Conservation (phyloP, 495 filamentous ascomycete species). For the Neurospora sublineolata region DNA sequence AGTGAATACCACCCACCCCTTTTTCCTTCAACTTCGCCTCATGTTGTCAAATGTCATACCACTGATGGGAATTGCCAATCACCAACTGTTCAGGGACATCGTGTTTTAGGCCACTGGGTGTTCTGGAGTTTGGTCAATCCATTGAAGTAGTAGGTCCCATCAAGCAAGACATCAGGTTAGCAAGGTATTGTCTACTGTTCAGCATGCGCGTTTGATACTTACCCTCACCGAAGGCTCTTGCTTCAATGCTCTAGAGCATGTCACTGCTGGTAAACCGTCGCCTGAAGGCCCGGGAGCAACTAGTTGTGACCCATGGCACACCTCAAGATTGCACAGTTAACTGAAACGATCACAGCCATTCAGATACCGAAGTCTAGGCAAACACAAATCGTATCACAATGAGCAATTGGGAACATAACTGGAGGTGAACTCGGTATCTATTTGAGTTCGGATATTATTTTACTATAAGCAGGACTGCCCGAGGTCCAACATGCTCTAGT, state of each 20-base stretch:
- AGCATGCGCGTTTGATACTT: not conserved
- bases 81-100: not conserved
- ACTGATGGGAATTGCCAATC: not conserved
- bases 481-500: not conserved
- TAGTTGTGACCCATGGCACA: not conserved
- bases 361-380: not conserved
- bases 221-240: not conserved
- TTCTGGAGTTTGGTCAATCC: not conserved
- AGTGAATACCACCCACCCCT: not conserved
- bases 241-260: not conserved
- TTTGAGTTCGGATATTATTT: slow-evolving; percentile 1
- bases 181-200: not conserved
- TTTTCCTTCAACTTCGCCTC: not conserved
- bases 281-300: not conserved
- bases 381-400: not conserved
- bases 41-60: not conserved
- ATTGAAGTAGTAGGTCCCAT: not conserved
- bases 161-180: not conserved
- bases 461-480: not conserved
- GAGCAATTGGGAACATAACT: not conserved
- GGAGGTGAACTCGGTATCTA: not conserved
- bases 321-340: not conserved
- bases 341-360: not conserved
- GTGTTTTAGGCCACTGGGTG: not conserved
- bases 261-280: not conserved